Evolutionary conservation across 805 yeast species (phyloP).

Genomic region (Torulaspora microellipsoides): DNA sequence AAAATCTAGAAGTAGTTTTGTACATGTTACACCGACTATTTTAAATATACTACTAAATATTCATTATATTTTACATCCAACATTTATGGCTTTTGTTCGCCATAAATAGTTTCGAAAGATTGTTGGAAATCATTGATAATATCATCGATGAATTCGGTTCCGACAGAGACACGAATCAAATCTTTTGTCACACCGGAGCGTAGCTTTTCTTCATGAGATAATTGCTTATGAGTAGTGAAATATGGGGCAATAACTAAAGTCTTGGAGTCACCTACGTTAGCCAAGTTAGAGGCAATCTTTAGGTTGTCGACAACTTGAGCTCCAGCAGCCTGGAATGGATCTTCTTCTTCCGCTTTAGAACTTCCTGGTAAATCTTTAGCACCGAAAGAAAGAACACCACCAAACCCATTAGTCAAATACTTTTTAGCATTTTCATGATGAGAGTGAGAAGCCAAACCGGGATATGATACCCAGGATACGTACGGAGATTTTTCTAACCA

Average conservation of each 20-base stretch:
- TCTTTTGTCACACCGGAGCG: constrained; percentile 87
- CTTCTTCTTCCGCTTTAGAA: constrained; percentile 42
- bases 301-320: constrained; percentile 80
- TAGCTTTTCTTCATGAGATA: constrained; percentile 70
- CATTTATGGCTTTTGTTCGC: constrained; percentile 21
- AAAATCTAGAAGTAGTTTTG: background rate
- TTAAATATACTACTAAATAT: background rate
- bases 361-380: constrained; percentile 54
- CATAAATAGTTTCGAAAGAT: constrained; percentile 63
- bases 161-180: constrained; percentile 82
- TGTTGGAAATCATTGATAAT: constrained; percentile 85
- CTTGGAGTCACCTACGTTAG: constrained; percentile 96
- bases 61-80: background rate
- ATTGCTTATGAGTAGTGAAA: constrained; percentile 93
- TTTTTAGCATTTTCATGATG: constrained; percentile 80
- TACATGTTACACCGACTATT: background rate
- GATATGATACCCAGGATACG: constrained; percentile 88
- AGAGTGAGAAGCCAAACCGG: constrained; percentile 76
- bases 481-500: constrained; percentile 66
- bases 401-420: constrained; percentile 74
- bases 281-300: constrained; percentile 84
- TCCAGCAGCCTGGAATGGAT: constrained; percentile 69
- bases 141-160: constrained; percentile 89
- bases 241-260: constrained; percentile 94
- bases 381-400: constrained; percentile 87